A percentile compares a stretch with the other conserved stretches of the same genome.
Conservation (phyloP, 2,329 filamentous ascomycete genomes). For the Diaporthe humulicola region DNA sequence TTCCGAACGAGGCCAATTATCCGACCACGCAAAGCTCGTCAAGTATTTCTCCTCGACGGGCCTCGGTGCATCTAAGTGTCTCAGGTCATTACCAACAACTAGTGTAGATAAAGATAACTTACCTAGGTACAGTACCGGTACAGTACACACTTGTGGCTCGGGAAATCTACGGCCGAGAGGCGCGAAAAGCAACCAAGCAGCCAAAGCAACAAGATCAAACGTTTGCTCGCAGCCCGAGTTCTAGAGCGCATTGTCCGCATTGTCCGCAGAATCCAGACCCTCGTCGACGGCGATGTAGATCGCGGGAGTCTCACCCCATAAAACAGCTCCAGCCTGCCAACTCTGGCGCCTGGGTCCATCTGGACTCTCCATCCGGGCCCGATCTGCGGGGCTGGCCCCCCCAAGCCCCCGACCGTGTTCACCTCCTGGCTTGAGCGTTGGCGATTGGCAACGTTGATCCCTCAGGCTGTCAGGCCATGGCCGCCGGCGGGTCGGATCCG, state of each 20-base stretch:
- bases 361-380: conserved; percentile 23
- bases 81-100: neutral
- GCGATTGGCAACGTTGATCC: conserved; percentile 18
- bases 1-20: conserved; percentile 1
- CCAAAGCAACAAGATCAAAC: neutral
- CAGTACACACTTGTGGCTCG: neutral
- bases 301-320: conserved; percentile 17
- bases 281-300: conserved; percentile 8
- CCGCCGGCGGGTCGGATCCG: conserved; percentile 23
- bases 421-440: conserved; percentile 20
- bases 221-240: neutral
- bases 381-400: conserved; percentile 30
- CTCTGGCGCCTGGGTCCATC: conserved; percentile 24
- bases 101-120: no score
- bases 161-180: conserved; percentile 16
- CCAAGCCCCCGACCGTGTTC: conserved; percentile 6
- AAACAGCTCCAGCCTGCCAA: neutral
- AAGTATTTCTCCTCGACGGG: neutral
- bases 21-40: neutral
- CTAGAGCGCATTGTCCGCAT: neutral
- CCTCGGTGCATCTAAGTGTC: neutral
- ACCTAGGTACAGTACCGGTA: no score
- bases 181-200: neutral
- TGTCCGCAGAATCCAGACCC: conserved; percentile 11
- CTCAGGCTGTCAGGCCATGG: neutral